Percentiles rank a stretch among this genome's conserved stretches.
These are phyloP conservation scores for Yarrowia deformans DNA, from an alignment of 805 yeast genomes.

Conservation along the genomic window DNA sequence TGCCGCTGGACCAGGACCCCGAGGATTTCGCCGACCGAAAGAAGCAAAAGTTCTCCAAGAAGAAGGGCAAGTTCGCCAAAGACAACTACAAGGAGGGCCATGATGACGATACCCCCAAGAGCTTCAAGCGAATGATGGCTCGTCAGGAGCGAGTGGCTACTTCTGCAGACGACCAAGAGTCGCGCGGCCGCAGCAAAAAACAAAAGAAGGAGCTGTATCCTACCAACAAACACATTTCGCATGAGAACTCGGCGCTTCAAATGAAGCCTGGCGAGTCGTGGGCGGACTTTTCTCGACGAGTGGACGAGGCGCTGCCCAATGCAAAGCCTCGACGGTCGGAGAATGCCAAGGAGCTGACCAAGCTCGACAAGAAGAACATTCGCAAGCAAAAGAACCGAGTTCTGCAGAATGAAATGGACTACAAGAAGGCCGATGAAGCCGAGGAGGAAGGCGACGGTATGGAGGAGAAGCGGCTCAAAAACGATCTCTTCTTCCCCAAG, in stretches of 20 bases:
- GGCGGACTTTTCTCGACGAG: conserved; percentile 53
- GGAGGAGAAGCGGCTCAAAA: conserved; percentile 12
- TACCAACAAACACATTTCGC: conserved; percentile 31
- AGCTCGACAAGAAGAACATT: conserved; percentile 46
- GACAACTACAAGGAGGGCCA: conserved; percentile 41
- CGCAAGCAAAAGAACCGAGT: conserved; percentile 43
- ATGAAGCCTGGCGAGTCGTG: conserved; percentile 52
- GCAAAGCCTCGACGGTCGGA: conserved; percentile 47
- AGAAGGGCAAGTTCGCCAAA: conserved; percentile 39
- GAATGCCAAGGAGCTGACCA: conserved; percentile 47
- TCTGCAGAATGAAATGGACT: conserved; percentile 43
- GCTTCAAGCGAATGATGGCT: conserved; percentile 48
- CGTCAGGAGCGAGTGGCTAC: conserved; percentile 40
- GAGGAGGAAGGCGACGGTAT: conserved; percentile 41
- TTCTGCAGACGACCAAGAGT: conserved; percentile 7
- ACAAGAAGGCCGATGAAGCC: conserved; percentile 24
- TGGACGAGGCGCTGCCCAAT: conserved; percentile 53
- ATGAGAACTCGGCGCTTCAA: conserved; percentile 42
- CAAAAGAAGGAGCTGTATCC: conserved; percentile 17
- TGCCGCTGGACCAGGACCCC: conserved; percentile 44
- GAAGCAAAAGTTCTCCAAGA: conserved; percentile 40
- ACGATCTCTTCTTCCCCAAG: conserved; percentile 20
- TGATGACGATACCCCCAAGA: conserved; percentile 51
- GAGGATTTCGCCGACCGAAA: conserved; percentile 35
- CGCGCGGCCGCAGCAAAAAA: conserved; percentile 33